Percentiles rank a stretch among this genome's conserved stretches.
Evolutionary conservation across 257 asterid species (phyloP).

Genomic region (Euphrasia confusa): DNA sequence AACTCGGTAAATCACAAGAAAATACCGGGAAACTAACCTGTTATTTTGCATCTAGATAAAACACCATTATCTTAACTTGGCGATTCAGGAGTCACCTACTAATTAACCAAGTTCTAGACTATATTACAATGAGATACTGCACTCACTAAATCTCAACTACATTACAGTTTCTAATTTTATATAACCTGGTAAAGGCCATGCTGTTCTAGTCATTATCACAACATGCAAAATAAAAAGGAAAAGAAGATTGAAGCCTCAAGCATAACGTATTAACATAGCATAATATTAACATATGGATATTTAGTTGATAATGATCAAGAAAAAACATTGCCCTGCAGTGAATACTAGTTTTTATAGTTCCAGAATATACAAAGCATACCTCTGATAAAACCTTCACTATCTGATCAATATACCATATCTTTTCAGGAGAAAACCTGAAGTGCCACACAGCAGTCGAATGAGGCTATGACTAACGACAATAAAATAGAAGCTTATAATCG

Average conservation of each 20-base stretch:
- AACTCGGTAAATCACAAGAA: conserved; percentile 8
- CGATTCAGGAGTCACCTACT: conserved; percentile 12
- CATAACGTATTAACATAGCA: conserved; percentile 2
- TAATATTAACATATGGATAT: conserved; percentile 12
- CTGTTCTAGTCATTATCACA: conserved; percentile 9
- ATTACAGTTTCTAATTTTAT: not conserved
- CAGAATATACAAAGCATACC: conserved; percentile 43
- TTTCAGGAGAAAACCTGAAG: conserved; percentile 87
- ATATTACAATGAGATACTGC: conserved; percentile 19
- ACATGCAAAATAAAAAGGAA: conserved; percentile 9
- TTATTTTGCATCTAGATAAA: conserved; percentile 8
- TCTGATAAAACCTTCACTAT: conserved; percentile 89
- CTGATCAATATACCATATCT: conserved; percentile 91
- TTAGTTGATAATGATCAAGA: conserved; percentile 17
- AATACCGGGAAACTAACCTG: conserved; percentile 4
- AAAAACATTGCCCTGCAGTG: conserved; percentile 11
- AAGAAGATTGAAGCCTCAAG: conserved; percentile 13
- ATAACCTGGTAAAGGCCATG: conserved; percentile 11
- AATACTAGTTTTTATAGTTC: conserved; percentile 10
- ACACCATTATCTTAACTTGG: not conserved
- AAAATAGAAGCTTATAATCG: conserved; percentile 29
- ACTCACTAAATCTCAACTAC: not conserved
- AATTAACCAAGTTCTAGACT: conserved; percentile 14
- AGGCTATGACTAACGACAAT: conserved; percentile 19
- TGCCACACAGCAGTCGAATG: conserved; percentile 34